Evolutionary conservation across 805 yeast species (phyloP), one percentile per base, ranked within the genome.

Genomic region (Phaffomyces opuntiae): DNA sequence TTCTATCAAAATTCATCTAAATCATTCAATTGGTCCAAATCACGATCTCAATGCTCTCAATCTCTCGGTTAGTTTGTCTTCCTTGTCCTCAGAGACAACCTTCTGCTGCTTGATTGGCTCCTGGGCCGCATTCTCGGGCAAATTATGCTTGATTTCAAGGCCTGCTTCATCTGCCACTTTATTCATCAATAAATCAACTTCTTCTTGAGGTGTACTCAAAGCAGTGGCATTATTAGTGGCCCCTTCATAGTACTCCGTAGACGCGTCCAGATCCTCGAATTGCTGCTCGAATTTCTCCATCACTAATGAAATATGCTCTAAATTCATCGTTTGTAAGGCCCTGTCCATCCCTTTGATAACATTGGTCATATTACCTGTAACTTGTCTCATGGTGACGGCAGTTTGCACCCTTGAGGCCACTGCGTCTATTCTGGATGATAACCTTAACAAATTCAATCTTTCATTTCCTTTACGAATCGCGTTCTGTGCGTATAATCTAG

Each of bases 141-240:
- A 78, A 42, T 87, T 83, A 56, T 90, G 97, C 56, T 83, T 82
- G 70, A 90, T 73, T 62, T 93, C 98, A 38, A 93, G 71, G 3
- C 99, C 99, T 0, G 96, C 97, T 62, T 91, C 98, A 62, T 91
- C 98, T 0, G 98, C 98, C 14, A 93, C 90, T 63, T 87, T 88
- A 59, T 75, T 88, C 86, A 91, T 77, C 60, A 91, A 70, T 49
- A 83, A 77, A 60, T 93, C 97, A 33, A 91, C 99, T 52, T 90
- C 93, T 47, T 91, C 98, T 62, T 88, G 96, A 7, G 97, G 98
- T 5, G 96, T 90, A 34, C 85, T 76, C 44, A 86, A 75, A 0
- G 96, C 96, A 57, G 87, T 88, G 44, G 93, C 87, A 47, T 82
- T 86, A 49, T 83, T 82, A 11, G 97, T 89, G 45, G 95, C 91